Evolutionary conservation across 2,329 filamentous ascomycete species (phyloP).

Genomic region (Gremmenia infestans): DNA sequence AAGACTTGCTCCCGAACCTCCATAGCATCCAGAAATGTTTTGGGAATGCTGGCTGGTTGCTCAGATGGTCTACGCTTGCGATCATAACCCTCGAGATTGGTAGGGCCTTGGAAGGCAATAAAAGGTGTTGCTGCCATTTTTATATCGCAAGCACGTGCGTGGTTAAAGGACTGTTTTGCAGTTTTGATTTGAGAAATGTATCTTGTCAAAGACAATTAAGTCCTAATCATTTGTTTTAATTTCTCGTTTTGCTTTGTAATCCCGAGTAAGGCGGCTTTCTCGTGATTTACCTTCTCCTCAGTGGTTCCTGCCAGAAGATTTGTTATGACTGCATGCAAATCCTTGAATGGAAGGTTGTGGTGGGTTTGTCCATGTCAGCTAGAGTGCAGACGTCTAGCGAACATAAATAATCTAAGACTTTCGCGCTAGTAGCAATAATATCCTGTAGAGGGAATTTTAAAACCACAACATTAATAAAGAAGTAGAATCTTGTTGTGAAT

Average conservation of each 20-base stretch:
- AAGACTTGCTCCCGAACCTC: conserved; percentile 56
- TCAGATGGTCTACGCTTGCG: conserved; percentile 34
- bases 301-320: neutral
- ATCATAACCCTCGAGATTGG: conserved; percentile 45
- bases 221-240: no score
- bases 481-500: no score
- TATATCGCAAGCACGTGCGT: neutral
- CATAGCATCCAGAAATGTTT: conserved; percentile 60
- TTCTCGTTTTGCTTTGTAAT: no score
- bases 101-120: conserved; percentile 35
- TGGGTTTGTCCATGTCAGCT: neutral
- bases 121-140: conserved; percentile 28
- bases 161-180: no score
- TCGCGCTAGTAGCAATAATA: no score
- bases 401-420: no score
- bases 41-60: conserved; percentile 45
- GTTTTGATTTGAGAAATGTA: no score
- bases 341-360: neutral
- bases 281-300: neutral
- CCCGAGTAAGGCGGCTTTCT: no score
- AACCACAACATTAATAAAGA: no score
- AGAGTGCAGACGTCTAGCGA: no score
- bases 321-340: conserved; percentile 7
- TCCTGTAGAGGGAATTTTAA: no score
- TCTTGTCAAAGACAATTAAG: no score